Evolutionary conservation across 257 asterid genomes (phyloP).

Genomic region (Pogostemon cablin): DNA sequence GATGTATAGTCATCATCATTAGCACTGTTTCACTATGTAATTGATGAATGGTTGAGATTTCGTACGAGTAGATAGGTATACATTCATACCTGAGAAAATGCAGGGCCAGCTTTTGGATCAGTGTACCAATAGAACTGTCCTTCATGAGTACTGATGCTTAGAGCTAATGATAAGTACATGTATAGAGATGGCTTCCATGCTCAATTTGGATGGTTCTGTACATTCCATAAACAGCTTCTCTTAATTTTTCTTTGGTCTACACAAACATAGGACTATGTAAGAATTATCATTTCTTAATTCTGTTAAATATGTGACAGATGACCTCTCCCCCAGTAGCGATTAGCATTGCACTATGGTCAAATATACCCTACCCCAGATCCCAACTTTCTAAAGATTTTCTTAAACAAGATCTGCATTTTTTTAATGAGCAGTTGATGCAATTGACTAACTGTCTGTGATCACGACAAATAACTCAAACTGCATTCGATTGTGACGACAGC

Average conservation of each 20-base stretch:
- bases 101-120: slow-evolving; percentile 67
- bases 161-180: slow-evolving; percentile 64
- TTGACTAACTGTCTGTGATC: neutral
- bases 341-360: too few species aligned
- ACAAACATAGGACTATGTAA: neutral
- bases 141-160: slow-evolving; percentile 70
- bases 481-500: neutral
- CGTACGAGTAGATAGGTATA: neutral
- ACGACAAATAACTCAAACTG: neutral
- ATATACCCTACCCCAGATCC: too few species aligned
- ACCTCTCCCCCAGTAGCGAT: too few species aligned
- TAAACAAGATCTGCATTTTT: neutral
- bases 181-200: slow-evolving; percentile 70
- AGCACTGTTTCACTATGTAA: too few species aligned
- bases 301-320: too few species aligned
- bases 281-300: neutral
- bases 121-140: slow-evolving; percentile 80
- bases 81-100: slow-evolving; percentile 58
- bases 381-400: neutral
- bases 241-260: slow-evolving; percentile 47
- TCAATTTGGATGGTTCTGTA: slow-evolving; percentile 52
- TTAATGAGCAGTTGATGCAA: neutral
- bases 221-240: slow-evolving; percentile 55
- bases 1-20: too few species aligned
- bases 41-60: too few species aligned